These are phyloP conservation scores for Pichia eremophila DNA, from an alignment of 805 yeast genomes.

Conservation along the genomic window DNA sequence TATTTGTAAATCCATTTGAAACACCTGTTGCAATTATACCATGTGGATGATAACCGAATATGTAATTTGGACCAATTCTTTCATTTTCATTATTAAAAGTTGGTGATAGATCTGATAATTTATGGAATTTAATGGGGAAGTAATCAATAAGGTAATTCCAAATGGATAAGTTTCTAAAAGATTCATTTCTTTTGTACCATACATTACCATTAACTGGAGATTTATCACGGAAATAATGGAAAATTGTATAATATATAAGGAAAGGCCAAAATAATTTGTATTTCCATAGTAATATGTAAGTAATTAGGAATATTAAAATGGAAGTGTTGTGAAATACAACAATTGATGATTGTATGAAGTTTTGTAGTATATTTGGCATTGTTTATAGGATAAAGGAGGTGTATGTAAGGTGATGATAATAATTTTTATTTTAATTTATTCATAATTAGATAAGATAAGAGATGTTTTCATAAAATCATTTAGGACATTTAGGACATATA, in stretches of 20 bases:
- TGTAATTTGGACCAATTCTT: slow-evolving; percentile 61
- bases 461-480: too few relatives aligned
- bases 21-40: slow-evolving; percentile 92
- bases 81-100: slow-evolving; percentile 29
- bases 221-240: slow-evolving; percentile 52
- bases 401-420: neutral
- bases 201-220: slow-evolving; percentile 72
- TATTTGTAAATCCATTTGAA: slow-evolving; percentile 6
- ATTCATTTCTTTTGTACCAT: slow-evolving; percentile 42
- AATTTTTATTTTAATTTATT: too few relatives aligned
- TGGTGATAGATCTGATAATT: slow-evolving; percentile 65
- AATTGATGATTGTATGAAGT: too few relatives aligned
- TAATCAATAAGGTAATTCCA: slow-evolving; percentile 72
- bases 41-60: slow-evolving; percentile 94
- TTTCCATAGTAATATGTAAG: too few relatives aligned
- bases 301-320: too few relatives aligned
- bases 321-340: slow-evolving; percentile 64
- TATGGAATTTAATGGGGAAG: slow-evolving; percentile 70
- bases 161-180: slow-evolving; percentile 46
- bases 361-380: too few relatives aligned
- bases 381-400: neutral
- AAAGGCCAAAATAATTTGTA: slow-evolving; percentile 43
- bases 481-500: too few relatives aligned
- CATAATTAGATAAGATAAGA: too few relatives aligned
- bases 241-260: slow-evolving; percentile 50